Evolutionary conservation across 139 green algal species (phyloP), one percentile per base, ranked within the genome.

Genomic region (Coccomyxa sp.): DNA sequence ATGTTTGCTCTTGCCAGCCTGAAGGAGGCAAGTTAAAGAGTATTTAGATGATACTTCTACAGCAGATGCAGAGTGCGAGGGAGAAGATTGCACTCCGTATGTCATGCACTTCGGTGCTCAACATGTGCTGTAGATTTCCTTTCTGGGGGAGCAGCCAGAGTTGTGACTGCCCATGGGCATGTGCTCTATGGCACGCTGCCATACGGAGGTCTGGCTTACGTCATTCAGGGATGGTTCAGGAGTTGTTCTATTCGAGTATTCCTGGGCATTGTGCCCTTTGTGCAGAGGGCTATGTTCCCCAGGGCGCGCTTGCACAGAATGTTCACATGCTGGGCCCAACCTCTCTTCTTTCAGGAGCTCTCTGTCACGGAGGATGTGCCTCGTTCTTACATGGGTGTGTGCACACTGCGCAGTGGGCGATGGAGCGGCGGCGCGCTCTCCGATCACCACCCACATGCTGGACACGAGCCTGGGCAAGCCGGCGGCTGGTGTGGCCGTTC

Each of bases 361-460:
- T n/a, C n/a, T n/a, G n/a, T n/a, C n/a, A n/a, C n/a, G n/a, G n/a
- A n/a, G n/a, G n/a, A 51, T 51, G 7, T 51, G 7, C 38, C 38
- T 51, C 38, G 3, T 51, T 7, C 38, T 51, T 51, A 51, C 38
- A 3, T 7, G 38, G 38, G 38, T 51, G 7, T 51, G 38, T 51
- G 18, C 7, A 4, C 21, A 71, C 63, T 71, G 21, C 21, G 63
- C 63, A 71, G 63, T 25, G 7, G 63, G 63, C 18, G 63, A 71
- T 25, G 21, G 21, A 25, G 18, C 14, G 60, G 60, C 15, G 60
- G 14, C 21, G 21, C 63, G 63, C 63, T 97, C 96, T 0, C 96
- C 95, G 51, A 96, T 98, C 84, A 99, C 95, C 60, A 97, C 92
- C 7, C 95, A 98, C 83, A 94, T 98, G 78, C 88, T 98, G 38